A percentile compares a stretch with the other conserved stretches of the same genome.
These are phyloP conservation scores for Calonectria hongkongensis DNA, from an alignment of 2,329 filamentous ascomycete species.

Conservation along the genomic window DNA sequence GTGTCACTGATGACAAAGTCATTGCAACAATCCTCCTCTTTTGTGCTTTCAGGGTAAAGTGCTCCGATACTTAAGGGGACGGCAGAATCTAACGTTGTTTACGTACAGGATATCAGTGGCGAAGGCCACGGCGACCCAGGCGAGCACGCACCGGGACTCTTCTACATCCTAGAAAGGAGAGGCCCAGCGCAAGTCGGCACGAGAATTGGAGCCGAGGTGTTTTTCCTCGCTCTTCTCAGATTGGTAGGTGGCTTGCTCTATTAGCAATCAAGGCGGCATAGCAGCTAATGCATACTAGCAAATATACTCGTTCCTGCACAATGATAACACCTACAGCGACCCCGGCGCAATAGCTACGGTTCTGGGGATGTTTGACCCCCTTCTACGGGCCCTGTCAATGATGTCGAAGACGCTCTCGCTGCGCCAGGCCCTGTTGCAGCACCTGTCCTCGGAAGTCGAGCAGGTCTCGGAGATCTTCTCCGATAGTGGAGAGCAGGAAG, in stretches of 20 bases:
- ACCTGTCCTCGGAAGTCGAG: slow-evolving; percentile 25
- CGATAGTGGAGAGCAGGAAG: slow-evolving; percentile 33
- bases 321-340: slow-evolving; percentile 57
- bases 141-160: slow-evolving; percentile 59
- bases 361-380: slow-evolving; percentile 56
- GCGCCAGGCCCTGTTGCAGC: slow-evolving; percentile 40
- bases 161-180: slow-evolving; percentile 58
- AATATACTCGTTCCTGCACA: slow-evolving; percentile 58
- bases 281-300: slow-evolving; percentile 47
- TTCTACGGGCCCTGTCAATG: slow-evolving; percentile 56
- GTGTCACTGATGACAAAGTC: slow-evolving; percentile 56
- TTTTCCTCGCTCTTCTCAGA: slow-evolving; percentile 55
- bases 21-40: slow-evolving; percentile 57
- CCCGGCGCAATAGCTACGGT: slow-evolving; percentile 55
- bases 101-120: slow-evolving; percentile 57
- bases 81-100: not conserved
- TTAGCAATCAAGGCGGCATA: not conserved
- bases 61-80: not conserved
- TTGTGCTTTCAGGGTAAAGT: slow-evolving; percentile 55
- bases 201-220: slow-evolving; percentile 55
- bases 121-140: slow-evolving; percentile 54
- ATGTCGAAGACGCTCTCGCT: slow-evolving; percentile 54
- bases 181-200: slow-evolving; percentile 57
- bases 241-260: slow-evolving; percentile 52
- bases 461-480: not conserved